Base-by-base conservation (phyloP, 1,284 basidiomycete genomes). In the Boletus smithii region DNA sequence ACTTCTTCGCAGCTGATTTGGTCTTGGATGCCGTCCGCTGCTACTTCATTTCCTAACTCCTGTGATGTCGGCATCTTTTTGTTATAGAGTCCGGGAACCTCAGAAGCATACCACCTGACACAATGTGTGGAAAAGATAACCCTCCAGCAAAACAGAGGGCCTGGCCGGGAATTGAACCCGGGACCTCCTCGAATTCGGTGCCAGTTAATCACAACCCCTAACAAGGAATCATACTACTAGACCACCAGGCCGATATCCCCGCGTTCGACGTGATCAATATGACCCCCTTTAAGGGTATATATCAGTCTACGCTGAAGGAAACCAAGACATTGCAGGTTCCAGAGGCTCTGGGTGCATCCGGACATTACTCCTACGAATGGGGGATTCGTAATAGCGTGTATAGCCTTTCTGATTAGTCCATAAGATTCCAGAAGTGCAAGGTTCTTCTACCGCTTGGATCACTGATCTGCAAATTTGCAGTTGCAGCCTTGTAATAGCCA, bases 151-250 rank as follows among this genome's bases (percentile, higher is more conserved):
- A 31, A 16, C 0, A 17, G 8, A 4, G 37, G 37, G 44, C 29
- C 37, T 46, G 45, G 37, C 45, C 45, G 45, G 45, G 45, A 46
- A 46, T 46, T 46, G 45, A 46, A 1, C 0, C 5, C 24, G 11
- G 24, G 8, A 41, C 14, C 13, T 34, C 17, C 26, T 46, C 9
- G 1, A 42, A 23, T 59, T 57, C 54, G 54, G 38, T n/a, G n/a
- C n/a, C n/a, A n/a, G n/a, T n/a, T n/a, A n/a, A n/a, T n/a, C n/a
- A n/a, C 2, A 44, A 44, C 54, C 61, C 65, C 73, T 75, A 74
- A 75, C 73, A 75, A 75, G 73, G 74, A 76, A 75, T 75, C 73
- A 75, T 75, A 75, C 72, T 75, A 75, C 73, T 75, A 75, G 73
- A 74, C 73, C 72, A 73, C 72, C 73, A 74, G 73, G 72, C 72